Conservation (phyloP, 495 filamentous ascomycete species). For the Neurospora sp. region DNA sequence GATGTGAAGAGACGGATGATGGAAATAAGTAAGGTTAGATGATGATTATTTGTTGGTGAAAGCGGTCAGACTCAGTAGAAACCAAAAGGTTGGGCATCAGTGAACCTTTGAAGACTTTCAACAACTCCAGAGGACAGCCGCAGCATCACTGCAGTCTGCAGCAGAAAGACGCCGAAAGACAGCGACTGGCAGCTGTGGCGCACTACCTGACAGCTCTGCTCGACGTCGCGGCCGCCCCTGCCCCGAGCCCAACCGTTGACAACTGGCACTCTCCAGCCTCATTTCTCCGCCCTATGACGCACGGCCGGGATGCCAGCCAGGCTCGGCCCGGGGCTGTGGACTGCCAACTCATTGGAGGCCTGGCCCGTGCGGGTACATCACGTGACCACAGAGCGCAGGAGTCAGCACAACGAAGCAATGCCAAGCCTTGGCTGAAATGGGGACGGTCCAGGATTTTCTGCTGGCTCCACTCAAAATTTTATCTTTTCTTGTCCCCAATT, state of each 20-base stretch:
- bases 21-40: neutral
- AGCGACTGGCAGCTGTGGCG: neutral
- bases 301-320: neutral
- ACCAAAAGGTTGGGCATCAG: constrained; percentile 28
- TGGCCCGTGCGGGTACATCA: neutral
- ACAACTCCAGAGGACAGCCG: neutral
- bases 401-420: neutral
- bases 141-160: neutral
- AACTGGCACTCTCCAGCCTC: constrained; percentile 24
- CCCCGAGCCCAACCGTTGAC: constrained; percentile 18
- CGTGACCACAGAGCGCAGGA: neutral
- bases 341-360: neutral
- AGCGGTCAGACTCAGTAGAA: constrained; percentile 21
- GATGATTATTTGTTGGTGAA: constrained; percentile 19
- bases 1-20: constrained; percentile 3
- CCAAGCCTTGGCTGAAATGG: neutral
- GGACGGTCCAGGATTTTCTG: constrained; percentile 2
- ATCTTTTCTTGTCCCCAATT: neutral
- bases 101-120: constrained; percentile 1
- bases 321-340: neutral
- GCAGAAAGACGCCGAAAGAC: neutral
- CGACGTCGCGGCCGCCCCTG: neutral
- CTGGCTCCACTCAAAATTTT: neutral
- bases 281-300: constrained; percentile 17
- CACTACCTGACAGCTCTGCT: neutral